Conservation (phyloP, 352 stramenopile genomes). For the Pythium insidiosum region DNA sequence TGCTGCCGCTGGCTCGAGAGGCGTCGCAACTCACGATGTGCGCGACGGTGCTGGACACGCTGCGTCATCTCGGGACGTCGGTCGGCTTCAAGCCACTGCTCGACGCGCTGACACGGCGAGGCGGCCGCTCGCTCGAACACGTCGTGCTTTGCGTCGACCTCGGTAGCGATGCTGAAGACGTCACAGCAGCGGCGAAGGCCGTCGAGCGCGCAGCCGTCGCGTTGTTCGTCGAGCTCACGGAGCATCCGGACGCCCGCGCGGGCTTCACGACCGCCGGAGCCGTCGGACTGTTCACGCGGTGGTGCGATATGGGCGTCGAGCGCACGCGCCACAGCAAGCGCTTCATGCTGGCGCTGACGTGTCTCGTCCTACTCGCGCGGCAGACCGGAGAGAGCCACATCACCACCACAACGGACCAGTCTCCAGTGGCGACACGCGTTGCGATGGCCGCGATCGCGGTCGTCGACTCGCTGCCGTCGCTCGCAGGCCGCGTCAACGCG, state of each 20-base stretch:
- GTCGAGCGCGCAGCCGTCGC: constrained; percentile 32
- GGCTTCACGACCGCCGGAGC: constrained; percentile 59
- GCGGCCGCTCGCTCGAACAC: constrained; percentile 37
- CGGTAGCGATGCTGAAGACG: too few relatives aligned
- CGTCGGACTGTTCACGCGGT: constrained; percentile 32
- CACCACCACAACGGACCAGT: background rate
- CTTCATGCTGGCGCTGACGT: constrained; percentile 44
- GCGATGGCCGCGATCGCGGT: too few relatives aligned
- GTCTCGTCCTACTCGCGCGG: constrained; percentile 34
- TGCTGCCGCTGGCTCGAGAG: constrained; percentile 6
- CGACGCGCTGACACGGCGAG: constrained; percentile 42
- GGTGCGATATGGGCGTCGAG: constrained; percentile 25
- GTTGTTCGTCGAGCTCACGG: constrained; percentile 55
- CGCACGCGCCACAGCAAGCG: constrained; percentile 12
- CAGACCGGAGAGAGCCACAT: constrained; percentile 16
- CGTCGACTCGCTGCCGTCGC: constrained; percentile 19
- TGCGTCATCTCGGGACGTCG: constrained; percentile 27
- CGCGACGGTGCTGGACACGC: constrained; percentile 29
- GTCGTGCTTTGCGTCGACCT: constrained; percentile 33
- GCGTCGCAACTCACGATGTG: constrained; percentile 13
- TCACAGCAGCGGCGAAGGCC: too few relatives aligned
- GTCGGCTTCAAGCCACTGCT: constrained; percentile 49
- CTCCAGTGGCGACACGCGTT: constrained; percentile 2
- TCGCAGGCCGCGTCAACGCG: constrained; percentile 26
- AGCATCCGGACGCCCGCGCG: constrained; percentile 34